These are phyloP conservation scores for Aspergillus melleus DNA, from an alignment of 2,329 filamentous ascomycete genomes.

Conservation along the genomic window DNA sequence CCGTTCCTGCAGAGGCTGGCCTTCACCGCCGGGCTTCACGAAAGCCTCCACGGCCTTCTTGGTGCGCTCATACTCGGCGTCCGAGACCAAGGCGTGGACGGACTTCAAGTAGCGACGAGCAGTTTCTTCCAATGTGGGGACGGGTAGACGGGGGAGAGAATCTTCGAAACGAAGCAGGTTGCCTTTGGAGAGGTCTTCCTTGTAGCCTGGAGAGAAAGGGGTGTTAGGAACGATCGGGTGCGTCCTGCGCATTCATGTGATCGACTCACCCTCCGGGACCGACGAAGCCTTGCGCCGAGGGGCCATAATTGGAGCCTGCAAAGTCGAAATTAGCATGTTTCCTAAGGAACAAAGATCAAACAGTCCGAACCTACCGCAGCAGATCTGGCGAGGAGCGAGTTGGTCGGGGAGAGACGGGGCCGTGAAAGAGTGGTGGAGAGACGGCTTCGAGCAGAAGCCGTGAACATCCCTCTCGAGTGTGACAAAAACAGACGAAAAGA, in stretches of 20 bases:
- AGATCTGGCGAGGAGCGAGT: constrained; percentile 34
- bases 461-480: constrained; percentile 41
- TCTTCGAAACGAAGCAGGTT: constrained; percentile 67
- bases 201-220: constrained; percentile 53
- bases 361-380: constrained; percentile 26
- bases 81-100: constrained; percentile 62
- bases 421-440: constrained; percentile 42
- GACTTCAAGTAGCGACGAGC: constrained; percentile 66
- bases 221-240: neutral
- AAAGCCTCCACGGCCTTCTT: constrained; percentile 87
- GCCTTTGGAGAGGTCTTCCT: constrained; percentile 63
- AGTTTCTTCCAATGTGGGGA: constrained; percentile 65
- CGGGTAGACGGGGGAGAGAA: constrained; percentile 62
- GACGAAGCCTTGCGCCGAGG: constrained; percentile 45
- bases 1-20: constrained; percentile 83
- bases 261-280: constrained; percentile 45
- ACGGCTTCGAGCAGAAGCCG: constrained; percentile 45
- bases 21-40: constrained; percentile 79
- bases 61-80: constrained; percentile 59
- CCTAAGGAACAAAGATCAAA: constrained; percentile 2
- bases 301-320: constrained; percentile 42
- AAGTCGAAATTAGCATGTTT: neutral
- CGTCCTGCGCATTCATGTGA: constrained; percentile 18
- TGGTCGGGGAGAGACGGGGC: constrained; percentile 36
- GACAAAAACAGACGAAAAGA: constrained; percentile 12